Conservation (phyloP, 225 moss, liverwort and hornwort species). For the Lunularia cruciata region DNA sequence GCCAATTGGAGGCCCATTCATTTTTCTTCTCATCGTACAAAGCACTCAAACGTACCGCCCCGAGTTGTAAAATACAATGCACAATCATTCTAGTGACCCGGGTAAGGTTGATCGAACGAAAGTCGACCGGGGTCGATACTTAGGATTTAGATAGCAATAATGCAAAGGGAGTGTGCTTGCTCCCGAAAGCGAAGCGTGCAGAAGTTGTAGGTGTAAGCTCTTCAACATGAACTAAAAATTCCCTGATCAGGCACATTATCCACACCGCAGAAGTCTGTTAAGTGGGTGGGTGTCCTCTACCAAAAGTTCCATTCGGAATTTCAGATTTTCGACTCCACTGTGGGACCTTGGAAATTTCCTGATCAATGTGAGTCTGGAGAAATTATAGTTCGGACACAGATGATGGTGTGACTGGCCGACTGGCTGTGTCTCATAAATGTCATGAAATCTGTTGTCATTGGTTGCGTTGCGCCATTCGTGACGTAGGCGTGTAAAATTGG, state of each 20-base stretch:
- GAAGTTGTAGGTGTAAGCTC: background rate
- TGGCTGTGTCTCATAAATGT: no score
- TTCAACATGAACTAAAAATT: background rate
- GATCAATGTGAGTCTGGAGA: no score
- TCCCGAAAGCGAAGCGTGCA: background rate
- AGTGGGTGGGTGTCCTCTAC: slow-evolving; percentile 1
- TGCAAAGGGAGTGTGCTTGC: background rate
- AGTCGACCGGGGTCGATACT: slow-evolving; percentile 16
- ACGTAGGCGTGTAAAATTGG: no score
- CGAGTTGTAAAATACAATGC: slow-evolving; percentile 18
- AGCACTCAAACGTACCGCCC: background rate
- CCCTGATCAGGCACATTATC: background rate
- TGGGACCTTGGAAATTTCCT: background rate
- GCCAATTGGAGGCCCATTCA: slow-evolving; percentile 18
- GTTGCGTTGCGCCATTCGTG: no score
- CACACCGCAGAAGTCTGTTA: background rate
- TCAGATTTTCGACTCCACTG: background rate
- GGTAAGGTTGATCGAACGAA: background rate
- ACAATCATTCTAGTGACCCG: slow-evolving; percentile 2
- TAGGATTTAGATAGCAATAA: slow-evolving; percentile 8
- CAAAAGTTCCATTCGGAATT: background rate
- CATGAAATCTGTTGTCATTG: no score
- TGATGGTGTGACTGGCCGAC: no score
- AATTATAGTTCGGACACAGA: no score
- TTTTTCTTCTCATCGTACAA: slow-evolving; percentile 4